Evolutionary conservation across 257 asterid species (phyloP).

Genomic region (Solanum medicagineum): DNA sequence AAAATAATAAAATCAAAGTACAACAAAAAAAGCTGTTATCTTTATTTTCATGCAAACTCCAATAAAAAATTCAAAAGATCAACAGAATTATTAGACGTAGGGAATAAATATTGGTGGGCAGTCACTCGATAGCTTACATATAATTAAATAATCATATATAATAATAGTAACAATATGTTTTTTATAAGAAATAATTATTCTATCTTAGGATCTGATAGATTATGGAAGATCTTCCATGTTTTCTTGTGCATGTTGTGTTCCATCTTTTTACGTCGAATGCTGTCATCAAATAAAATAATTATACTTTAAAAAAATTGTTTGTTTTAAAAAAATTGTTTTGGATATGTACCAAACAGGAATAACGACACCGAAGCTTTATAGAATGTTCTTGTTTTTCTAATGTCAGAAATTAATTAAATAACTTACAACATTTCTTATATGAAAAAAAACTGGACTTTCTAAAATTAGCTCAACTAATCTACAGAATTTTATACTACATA

Average conservation of each 20-base stretch:
- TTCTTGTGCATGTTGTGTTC: conserved; percentile 21
- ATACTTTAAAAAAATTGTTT: neutral
- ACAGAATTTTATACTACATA: too few relatives aligned
- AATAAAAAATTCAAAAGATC: neutral
- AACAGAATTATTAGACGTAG: neutral
- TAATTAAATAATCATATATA: neutral
- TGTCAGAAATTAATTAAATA: neutral
- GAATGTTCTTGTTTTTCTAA: conserved; percentile 15
- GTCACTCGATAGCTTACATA: conserved; percentile 9
- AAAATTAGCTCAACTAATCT: neutral
- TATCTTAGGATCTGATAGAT: conserved; percentile 8
- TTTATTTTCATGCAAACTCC: conserved; percentile 2
- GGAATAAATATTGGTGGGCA: conserved; percentile 5
- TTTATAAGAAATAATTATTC: neutral
- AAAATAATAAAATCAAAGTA: neutral
- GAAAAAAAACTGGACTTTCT: neutral
- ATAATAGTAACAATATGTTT: neutral
- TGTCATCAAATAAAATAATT: conserved; percentile 1
- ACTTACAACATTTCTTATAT: neutral
- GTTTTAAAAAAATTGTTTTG: neutral
- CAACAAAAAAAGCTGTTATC: neutral
- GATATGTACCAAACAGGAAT: conserved; percentile 2
- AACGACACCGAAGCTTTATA: conserved; percentile 16
- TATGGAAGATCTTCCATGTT: conserved; percentile 24
- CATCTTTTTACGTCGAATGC: conserved; percentile 13